Evolutionary conservation across 257 asterid species (phyloP), one percentile per base, ranked within the genome.

Genomic region (Cruciata laevipes): DNA sequence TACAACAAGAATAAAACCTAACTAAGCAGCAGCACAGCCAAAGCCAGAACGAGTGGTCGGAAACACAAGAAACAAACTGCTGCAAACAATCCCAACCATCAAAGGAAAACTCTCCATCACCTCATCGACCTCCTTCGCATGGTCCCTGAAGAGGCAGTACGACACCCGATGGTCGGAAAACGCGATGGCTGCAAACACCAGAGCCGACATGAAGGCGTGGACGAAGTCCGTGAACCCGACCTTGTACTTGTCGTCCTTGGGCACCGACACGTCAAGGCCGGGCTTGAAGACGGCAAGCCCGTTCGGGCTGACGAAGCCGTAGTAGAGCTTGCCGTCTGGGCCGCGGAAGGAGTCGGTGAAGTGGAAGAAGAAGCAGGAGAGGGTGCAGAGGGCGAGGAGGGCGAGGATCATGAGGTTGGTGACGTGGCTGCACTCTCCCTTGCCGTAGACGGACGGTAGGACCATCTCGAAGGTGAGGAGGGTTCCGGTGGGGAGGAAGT

Each of bases 301-400:
- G 7, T 37, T 74, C 0, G 84, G 89, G 0, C 96, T 89, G 6
- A 89, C 98, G 23, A 92, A 89, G 9, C 97, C 98, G 67, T 92
- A 87, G 73, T 87, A 86, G 31, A 87, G 69, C 47, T 87, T 92
- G 37, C 96, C 97, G 27, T 89, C 91, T 0, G 86, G 89, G 25
- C 89, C 87, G 14, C 83, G 85, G 76, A 89, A 92, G 65, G 96
- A 87, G 75, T 92, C 98, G 0, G 97, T 92, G 83, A 92, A 92
- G 79, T 92, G 97, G 70, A 92, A 92, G 86, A 92, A 92, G 77
- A 92, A 92, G 81, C 98, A 92, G 0, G 95, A 91, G 23, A 87
- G 85, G 2, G 82, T 69, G 77, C 97, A 89, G n/a, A 89, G 76
- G 33, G 68, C 76, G n/a, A 92, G 78, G 13, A 92, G 78, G 30